phyloP scores from a whole-genome alignment of 495 filamentous ascomycete species.

The Platismatia glauca region DNA sequence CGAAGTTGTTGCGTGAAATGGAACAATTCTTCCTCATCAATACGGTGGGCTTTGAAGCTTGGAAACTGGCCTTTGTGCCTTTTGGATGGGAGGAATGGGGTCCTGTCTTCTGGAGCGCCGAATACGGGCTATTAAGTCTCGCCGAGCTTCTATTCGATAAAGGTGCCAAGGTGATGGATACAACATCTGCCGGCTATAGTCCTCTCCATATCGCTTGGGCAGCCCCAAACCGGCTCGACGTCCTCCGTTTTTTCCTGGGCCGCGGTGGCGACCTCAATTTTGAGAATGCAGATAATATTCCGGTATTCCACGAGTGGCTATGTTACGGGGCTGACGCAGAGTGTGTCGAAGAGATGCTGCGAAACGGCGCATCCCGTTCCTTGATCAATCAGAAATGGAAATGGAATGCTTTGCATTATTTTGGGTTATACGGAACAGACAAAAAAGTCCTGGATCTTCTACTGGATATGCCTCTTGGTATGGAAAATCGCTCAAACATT shows the following conservation, averaged over 20 bases:
- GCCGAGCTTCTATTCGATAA: conserved; percentile 10
- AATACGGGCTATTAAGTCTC: conserved; percentile 4
- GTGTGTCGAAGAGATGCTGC: conserved; percentile 15
- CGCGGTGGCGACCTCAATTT: no score
- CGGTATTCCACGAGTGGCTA: conserved; percentile 18
- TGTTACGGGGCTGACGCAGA: conserved; percentile 11
- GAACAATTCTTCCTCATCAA: no score
- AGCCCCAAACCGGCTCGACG: conserved; percentile 3
- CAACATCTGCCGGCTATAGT: conserved; percentile 3
- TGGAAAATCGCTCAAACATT: no score
- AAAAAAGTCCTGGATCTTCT: no score
- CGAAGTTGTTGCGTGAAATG: no score
- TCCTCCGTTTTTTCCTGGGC: no score
- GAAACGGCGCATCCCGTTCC: conserved; percentile 5
- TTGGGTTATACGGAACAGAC: conserved; percentile 5
- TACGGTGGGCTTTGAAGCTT: no score
- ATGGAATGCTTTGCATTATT: conserved; percentile 20
- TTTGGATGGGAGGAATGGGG: no score
- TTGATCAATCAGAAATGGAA: conserved; percentile 4
- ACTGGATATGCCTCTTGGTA: no score
- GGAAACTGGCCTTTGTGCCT: no score
- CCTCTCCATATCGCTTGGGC: conserved; percentile 5
- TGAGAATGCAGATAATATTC: conserved; percentile 1
- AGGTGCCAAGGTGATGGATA: conserved; percentile 13
- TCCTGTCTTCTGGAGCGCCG: neutral